Evolutionary conservation across 1,284 basidiomycete genomes (phyloP).

Genomic region (Laetiporus sulphureus): DNA sequence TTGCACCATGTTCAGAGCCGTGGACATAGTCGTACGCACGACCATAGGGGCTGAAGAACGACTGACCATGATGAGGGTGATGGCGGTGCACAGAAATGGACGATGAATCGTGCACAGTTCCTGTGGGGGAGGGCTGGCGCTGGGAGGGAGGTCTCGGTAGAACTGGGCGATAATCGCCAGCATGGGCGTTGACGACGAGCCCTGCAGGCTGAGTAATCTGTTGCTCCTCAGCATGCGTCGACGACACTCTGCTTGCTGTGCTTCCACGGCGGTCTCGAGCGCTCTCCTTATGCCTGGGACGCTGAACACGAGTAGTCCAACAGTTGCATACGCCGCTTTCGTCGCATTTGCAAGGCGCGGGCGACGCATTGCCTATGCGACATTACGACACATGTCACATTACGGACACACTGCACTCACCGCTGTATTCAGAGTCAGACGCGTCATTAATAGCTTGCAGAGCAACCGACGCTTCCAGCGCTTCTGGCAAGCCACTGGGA

Average conservation of each 20-base stretch:
- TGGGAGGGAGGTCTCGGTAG: constrained; percentile 28
- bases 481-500: constrained; percentile 61
- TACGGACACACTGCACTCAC: constrained; percentile 28
- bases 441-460: constrained; percentile 34
- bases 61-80: constrained; percentile 33
- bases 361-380: constrained; percentile 25
- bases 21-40: constrained; percentile 47
- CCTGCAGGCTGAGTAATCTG: constrained; percentile 20
- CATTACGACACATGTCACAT: no score
- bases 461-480: constrained; percentile 56
- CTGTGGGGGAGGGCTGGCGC: constrained; percentile 26
- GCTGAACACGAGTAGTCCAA: constrained; percentile 34
- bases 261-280: constrained; percentile 8
- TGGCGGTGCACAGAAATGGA: constrained; percentile 7
- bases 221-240: constrained; percentile 6
- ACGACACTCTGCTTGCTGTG: constrained; percentile 3
- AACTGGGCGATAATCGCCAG: constrained; percentile 24
- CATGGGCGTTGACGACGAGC: constrained; percentile 21
- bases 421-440: constrained; percentile 45
- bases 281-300: constrained; percentile 11
- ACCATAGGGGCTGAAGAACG: constrained; percentile 53
- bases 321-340: constrained; percentile 42
- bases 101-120: constrained; percentile 17
- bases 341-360: constrained; percentile 31
- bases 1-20: constrained; percentile 16